A percentile compares a stretch with the other conserved stretches of the same genome.
These are phyloP conservation scores for Staphylotrichum tortipilum DNA, from an alignment of 495 filamentous ascomycete genomes.

Conservation along the genomic window DNA sequence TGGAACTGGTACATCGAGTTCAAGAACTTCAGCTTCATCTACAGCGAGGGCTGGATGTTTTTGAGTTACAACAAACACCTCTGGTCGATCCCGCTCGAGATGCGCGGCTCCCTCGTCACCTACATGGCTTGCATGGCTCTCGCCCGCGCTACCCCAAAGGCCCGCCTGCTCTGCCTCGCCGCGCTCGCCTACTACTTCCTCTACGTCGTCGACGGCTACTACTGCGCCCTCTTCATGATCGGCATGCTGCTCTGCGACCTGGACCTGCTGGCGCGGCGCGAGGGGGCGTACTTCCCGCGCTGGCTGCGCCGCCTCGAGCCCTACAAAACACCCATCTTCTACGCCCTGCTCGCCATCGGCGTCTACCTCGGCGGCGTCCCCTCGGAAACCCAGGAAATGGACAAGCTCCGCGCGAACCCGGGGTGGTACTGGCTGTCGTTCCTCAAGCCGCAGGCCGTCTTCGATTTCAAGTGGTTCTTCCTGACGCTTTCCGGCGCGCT, in stretches of 20 bases:
- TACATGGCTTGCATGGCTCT: slow-evolving; percentile 37
- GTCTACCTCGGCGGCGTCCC: slow-evolving; percentile 42
- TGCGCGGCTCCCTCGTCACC: slow-evolving; percentile 37
- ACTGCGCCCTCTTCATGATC: slow-evolving; percentile 37
- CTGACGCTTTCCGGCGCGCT: slow-evolving; percentile 45
- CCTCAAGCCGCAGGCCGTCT: slow-evolving; percentile 47
- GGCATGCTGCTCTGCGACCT: slow-evolving; percentile 45
- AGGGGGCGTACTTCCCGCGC: slow-evolving; percentile 28
- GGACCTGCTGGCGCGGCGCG: slow-evolving; percentile 34
- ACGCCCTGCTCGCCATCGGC: slow-evolving; percentile 37
- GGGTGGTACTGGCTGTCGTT: slow-evolving; percentile 41
- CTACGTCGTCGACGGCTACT: slow-evolving; percentile 42
- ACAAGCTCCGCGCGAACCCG: slow-evolving; percentile 27
- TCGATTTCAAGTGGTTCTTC: slow-evolving; percentile 43
- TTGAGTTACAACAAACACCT: slow-evolving; percentile 31
- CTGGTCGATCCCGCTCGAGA: slow-evolving; percentile 38
- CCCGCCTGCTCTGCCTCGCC: slow-evolving; percentile 28
- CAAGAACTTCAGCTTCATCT: slow-evolving; percentile 52
- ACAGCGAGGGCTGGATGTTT: slow-evolving; percentile 30
- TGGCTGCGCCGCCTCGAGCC: slow-evolving; percentile 32
- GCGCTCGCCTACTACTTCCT: slow-evolving; percentile 31
- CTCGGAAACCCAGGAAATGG: slow-evolving; percentile 28
- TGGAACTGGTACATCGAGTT: slow-evolving; percentile 49
- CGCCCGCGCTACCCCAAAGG: slow-evolving; percentile 29
- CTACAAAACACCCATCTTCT: slow-evolving; percentile 40